Base-by-base conservation (phyloP, 2,329 filamentous ascomycete genomes). In the Cladosporium sp. region DNA sequence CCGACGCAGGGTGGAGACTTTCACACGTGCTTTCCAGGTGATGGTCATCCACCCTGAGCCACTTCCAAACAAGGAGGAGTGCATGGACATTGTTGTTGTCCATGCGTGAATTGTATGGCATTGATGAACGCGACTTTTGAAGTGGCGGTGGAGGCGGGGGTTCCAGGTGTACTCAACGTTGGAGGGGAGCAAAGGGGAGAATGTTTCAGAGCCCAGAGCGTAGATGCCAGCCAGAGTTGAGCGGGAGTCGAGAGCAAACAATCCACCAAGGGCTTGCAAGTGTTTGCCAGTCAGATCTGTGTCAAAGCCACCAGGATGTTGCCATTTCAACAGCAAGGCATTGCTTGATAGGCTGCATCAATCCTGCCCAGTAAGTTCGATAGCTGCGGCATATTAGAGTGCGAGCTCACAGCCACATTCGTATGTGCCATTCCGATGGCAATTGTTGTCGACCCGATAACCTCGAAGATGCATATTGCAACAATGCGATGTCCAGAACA, bases 131-230 rank as follows among this genome's bases (percentile, higher is more conserved):
- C 15, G 38, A 40, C 13, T 40, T 16, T 20, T 3, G 27, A 43
- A 16, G 27, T 43, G 27, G 40, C 40, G 29, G 40, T 33, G 40
- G 40, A 43, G 40, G 40, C 40, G 32, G 40, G 40, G 40, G 15
- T 8, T n/a, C 16, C 27, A 19, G 16, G 16, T 9, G 40, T 33
- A 12, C 25, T 16, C 22, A 27, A 9, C 5, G 5, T 27, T 27
- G 22, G 22, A 27, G 22, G 22, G 22, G 9, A 4, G 9, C 4
- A 9, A 27, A 5, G 9, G 22, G 22, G 9, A 27, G 4, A 4
- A 5, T 27, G 22, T 27, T 9, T 27, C 22, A 27, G 22, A 27
- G 9, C 5, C 22, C 4, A 9, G 22, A 9, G 4, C 22, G 22
- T 27, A 27, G 22, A 27, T 15, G n/a, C 12, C 2, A 18, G 27